phyloP scores from a whole-genome alignment of 2,329 filamentous ascomycete genomes.

The Knoxdaviesia proteae region DNA sequence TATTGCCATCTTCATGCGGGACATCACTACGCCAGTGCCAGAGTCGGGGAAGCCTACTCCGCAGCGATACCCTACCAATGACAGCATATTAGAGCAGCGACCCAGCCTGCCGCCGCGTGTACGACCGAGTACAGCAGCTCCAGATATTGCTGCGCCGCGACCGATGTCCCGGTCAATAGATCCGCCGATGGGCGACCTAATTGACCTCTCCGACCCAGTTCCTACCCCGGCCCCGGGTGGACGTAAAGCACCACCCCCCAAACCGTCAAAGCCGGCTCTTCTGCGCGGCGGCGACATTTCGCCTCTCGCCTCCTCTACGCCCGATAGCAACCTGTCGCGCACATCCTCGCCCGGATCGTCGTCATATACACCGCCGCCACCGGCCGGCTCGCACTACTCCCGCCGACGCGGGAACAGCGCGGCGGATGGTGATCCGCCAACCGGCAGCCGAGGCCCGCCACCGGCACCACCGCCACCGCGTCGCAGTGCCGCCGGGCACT shows the following conservation, averaged over 20 bases:
- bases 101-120: conserved; percentile 1
- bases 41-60: conserved; percentile 6
- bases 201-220: conserved; percentile 35
- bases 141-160: neutral
- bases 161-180: conserved; percentile 7
- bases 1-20: conserved; percentile 77
- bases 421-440: neutral
- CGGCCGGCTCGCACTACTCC: neutral
- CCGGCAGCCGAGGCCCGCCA: conserved; percentile 3
- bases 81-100: neutral
- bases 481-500: conserved; percentile 21
- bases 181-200: conserved; percentile 31
- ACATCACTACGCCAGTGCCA: conserved; percentile 65
- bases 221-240: too few species aligned
- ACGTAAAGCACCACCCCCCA: conserved; percentile 8
- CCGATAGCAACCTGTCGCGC: conserved; percentile 20
- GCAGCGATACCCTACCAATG: neutral
- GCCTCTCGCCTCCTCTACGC: conserved; percentile 16
- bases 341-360: conserved; percentile 5
- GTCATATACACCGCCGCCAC: conserved; percentile 6
- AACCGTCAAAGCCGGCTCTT: neutral
- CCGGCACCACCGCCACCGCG: conserved; percentile 25
- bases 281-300: neutral
- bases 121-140: neutral
- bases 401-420: neutral